phyloP scores from a whole-genome alignment of 768 basidiomycete genomes.

The Albatrellus ellisii region DNA sequence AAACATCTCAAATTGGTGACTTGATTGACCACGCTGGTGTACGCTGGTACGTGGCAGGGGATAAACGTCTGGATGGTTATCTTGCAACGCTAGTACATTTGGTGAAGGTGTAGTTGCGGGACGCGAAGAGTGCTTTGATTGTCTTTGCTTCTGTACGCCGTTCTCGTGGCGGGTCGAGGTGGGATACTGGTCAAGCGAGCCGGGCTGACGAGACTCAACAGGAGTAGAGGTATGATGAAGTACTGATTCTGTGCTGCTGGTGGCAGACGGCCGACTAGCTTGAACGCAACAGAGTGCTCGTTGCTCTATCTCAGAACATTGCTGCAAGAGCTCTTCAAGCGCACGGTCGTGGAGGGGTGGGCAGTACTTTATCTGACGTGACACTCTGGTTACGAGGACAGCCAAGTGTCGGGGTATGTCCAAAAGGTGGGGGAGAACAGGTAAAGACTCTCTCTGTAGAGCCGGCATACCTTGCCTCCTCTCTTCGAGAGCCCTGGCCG shows the following conservation, averaged over 20 bases:
- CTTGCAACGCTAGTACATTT: no score
- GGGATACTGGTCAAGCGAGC: not conserved
- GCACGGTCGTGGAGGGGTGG: conserved; percentile 20
- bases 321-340: conserved; percentile 42
- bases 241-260: not conserved
- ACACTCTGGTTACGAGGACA: conserved; percentile 61
- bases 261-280: conserved; percentile 34
- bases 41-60: conserved; percentile 13
- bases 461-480: conserved; percentile 40
- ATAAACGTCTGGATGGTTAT: conserved; percentile 10
- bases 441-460: conserved; percentile 58
- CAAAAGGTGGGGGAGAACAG: conserved; percentile 57
- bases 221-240: not conserved
- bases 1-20: not conserved
- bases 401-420: conserved; percentile 75
- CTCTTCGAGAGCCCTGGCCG: conserved; percentile 42
- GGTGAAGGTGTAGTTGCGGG: conserved; percentile 11
- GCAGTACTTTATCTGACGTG: conserved; percentile 34
- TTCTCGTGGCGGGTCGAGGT: not conserved
- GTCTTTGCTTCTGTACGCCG: not conserved
- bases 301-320: conserved; percentile 61
- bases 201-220: conserved; percentile 8
- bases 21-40: conserved; percentile 7
- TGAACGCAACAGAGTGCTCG: conserved; percentile 54
- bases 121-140: conserved; percentile 2